Conservation (phyloP, 2,329 filamentous ascomycete species). For the Fusarium irregulare region DNA sequence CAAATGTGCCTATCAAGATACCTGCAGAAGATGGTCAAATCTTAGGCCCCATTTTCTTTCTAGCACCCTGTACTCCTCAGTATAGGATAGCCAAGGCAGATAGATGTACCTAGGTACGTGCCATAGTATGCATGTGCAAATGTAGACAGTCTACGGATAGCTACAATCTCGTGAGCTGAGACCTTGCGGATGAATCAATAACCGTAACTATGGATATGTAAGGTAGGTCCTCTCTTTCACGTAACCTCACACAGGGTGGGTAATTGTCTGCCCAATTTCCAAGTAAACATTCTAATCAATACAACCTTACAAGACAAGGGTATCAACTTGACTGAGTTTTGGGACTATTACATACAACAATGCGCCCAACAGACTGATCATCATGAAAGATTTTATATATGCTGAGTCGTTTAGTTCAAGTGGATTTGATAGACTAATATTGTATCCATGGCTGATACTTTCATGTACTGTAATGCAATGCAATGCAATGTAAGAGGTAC, state of each 20-base stretch:
- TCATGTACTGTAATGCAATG: not conserved
- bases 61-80: not conserved
- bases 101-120: not conserved
- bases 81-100: conserved; percentile 5
- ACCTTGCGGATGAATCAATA: conserved; percentile 21
- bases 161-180: conserved; percentile 9
- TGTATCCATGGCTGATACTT: conserved; percentile 17
- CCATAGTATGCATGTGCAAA: conserved; percentile 27
- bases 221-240: not conserved
- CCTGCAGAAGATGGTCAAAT: conserved; percentile 8
- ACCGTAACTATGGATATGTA: not conserved
- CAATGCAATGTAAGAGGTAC: not conserved
- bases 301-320: conserved; percentile 9
- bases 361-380: conserved; percentile 16
- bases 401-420: not conserved
- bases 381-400: conserved; percentile 25
- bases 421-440: conserved; percentile 35
- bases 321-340: conserved; percentile 1
- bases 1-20: not conserved
- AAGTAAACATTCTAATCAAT: conserved; percentile 10
- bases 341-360: not conserved
- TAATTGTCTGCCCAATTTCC: conserved; percentile 9
- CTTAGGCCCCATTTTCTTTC: not conserved
- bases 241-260: conserved; percentile 24
- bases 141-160: conserved; percentile 7